Evolutionary conservation across 1,139 yeast genomes (phyloP), one percentile per base, ranked within the genome.

Genomic region (Geotrichum candidum): DNA sequence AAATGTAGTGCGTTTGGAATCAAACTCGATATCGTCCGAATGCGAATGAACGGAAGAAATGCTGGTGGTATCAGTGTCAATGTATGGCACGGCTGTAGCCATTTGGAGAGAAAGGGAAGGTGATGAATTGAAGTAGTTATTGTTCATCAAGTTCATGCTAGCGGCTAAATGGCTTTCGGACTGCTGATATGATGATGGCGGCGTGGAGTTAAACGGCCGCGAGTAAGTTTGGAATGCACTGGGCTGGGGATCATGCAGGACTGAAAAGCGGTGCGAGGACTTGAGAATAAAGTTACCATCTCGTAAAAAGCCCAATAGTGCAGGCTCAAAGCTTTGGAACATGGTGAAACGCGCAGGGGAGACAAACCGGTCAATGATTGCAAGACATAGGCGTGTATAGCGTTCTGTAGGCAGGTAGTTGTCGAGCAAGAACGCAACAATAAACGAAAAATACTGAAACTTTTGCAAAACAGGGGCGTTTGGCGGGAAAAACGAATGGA

Each of bases 401-500:
- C 54, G 58, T 64, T 35, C 68, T 69, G 27, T 45, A 13, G 58
- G 50, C 27, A 46, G 60, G 29, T 67, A 63, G 48, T 65, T 58
- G 31, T 67, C 70, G 18, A 70, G 58, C 11, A 70, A 59, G 7
- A 62, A 53, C 0, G 71, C 68, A 51, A 69, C 65, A 10, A 72
- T 63, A 15, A 69, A 68, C 1, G 76, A 68, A 57, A 74, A 72
- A 54, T 72, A 69, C 54, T 70, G 72, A 15, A 68, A 64, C 15
- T 74, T 65, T 53, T 70, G 70, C 29, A 61, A 50, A 13, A 58
- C 58, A 13, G 69, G 68, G 5, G 68, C 59, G 23, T 65, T 65
- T 29, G 70, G 67, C 6, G 74, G 71, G 59, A 73, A 68, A 10
- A 74, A 62, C 2, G 73, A 70, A 61, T 72, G 66, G 57, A 69